Conservation (phyloP, 495 filamentous ascomycete species). For the Chaetomium tenue region DNA sequence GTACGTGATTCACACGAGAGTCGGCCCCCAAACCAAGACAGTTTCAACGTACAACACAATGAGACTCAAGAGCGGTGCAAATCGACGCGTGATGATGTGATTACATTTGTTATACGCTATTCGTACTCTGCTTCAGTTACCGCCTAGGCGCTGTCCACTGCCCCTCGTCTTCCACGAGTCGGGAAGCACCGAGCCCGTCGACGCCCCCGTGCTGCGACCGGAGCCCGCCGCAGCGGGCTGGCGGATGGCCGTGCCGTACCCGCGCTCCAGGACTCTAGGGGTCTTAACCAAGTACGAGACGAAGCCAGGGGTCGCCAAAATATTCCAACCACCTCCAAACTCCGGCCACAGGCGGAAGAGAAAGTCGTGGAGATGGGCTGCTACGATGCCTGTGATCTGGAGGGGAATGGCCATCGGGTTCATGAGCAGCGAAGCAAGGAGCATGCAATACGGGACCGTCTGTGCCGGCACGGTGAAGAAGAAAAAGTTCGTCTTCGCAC, state of each 20-base stretch:
- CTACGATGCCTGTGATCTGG: constrained; percentile 68
- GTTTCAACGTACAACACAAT: not conserved
- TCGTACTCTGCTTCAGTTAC: too few species aligned
- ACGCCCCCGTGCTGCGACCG: constrained; percentile 39
- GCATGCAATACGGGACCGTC: constrained; percentile 72
- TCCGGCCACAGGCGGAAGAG: constrained; percentile 76
- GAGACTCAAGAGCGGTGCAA: not conserved
- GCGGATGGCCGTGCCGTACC: constrained; percentile 60
- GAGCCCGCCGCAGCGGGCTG: constrained; percentile 35
- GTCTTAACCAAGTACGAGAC: constrained; percentile 61
- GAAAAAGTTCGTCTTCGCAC: constrained; percentile 65
- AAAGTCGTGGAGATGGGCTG: constrained; percentile 85
- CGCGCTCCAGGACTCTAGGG: constrained; percentile 42
- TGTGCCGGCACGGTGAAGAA: constrained; percentile 74
- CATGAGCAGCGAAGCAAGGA: constrained; percentile 63
- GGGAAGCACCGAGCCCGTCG: constrained; percentile 45
- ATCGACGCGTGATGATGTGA: not conserved
- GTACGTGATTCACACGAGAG: not conserved
- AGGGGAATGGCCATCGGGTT: constrained; percentile 46
- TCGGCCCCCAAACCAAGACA: not conserved
- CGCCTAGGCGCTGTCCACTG: constrained; percentile 65
- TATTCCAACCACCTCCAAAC: constrained; percentile 75
- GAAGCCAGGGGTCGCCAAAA: constrained; percentile 65
- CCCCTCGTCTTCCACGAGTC: constrained; percentile 66
- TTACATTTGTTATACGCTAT: too few species aligned